A percentile compares a stretch with the other conserved stretches of the same genome.
Conservation (phyloP, 1,139 yeast genomes). For the Protomyces inundatus region DNA sequence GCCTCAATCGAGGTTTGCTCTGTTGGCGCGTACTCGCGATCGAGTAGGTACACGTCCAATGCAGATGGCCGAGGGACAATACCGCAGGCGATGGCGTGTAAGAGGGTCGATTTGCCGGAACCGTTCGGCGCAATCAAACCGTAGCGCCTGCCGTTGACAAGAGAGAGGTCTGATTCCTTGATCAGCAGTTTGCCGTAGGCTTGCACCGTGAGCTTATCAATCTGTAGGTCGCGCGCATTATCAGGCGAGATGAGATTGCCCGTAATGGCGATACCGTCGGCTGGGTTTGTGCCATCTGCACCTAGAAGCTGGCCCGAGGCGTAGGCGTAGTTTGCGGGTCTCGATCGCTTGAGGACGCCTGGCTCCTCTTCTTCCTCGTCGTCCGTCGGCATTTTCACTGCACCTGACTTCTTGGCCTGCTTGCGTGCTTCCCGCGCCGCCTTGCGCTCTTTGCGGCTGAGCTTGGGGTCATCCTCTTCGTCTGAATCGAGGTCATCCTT, state of each 20-base stretch:
- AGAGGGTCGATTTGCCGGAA: slow-evolving; percentile 94
- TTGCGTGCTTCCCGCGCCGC: slow-evolving; percentile 15
- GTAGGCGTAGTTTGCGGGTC: slow-evolving; percentile 25
- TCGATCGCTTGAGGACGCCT: slow-evolving; percentile 4
- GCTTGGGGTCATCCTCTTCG: slow-evolving; percentile 9
- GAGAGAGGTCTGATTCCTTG: slow-evolving; percentile 84
- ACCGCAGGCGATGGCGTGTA: slow-evolving; percentile 89
- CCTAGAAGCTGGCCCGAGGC: slow-evolving; percentile 28
- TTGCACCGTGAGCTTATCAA: slow-evolving; percentile 29
- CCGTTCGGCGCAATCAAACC: slow-evolving; percentile 98
- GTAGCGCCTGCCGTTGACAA: slow-evolving; percentile 95
- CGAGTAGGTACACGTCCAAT: slow-evolving; percentile 84
- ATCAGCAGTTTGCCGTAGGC: slow-evolving; percentile 76
- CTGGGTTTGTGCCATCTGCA: slow-evolving; percentile 26
- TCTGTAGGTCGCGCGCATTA: slow-evolving; percentile 29
- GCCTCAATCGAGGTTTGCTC: slow-evolving; percentile 90
- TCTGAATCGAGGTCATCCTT: slow-evolving; percentile 10
- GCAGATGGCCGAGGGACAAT: slow-evolving; percentile 91
- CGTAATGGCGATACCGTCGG: slow-evolving; percentile 30
- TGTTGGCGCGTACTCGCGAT: slow-evolving; percentile 95
- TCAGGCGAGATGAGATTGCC: slow-evolving; percentile 30
- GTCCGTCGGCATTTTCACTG: slow-evolving; percentile 4
- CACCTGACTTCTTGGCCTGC: slow-evolving; percentile 4
- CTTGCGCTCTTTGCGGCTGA: slow-evolving; percentile 16
- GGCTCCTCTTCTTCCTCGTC: slow-evolving; percentile 6